Conservation (phyloP, 106 monocot genomes). For the Dioscorea zingiberensis region DNA sequence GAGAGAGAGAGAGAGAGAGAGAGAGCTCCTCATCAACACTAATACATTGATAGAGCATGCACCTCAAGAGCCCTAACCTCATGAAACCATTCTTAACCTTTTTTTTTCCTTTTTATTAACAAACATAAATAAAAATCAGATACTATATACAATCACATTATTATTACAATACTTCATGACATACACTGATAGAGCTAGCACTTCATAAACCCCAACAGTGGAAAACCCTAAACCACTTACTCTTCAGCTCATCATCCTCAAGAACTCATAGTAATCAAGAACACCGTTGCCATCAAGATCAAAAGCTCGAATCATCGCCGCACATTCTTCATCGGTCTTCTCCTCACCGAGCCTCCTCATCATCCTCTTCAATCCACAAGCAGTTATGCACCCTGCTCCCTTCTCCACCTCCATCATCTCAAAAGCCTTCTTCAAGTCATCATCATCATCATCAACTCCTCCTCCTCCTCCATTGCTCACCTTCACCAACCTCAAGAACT, state of each 20-base stretch:
- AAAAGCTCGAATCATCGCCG: conserved; percentile 37
- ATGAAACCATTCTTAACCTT: too few relatives aligned
- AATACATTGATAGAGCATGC: too few relatives aligned
- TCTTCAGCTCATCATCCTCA: conserved; percentile 32
- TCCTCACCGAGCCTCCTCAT: conserved; percentile 30
- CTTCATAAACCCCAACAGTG: too few relatives aligned
- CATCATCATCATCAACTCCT: conserved; percentile 3
- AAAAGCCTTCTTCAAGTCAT: conserved; percentile 34
- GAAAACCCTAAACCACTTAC: too few relatives aligned
- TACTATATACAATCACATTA: too few relatives aligned
- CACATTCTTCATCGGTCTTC: conserved; percentile 31
- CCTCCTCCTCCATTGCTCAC: not conserved
- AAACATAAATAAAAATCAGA: too few relatives aligned
- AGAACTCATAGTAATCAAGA: conserved; percentile 31
- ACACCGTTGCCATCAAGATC: conserved; percentile 49
- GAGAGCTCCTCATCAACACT: too few relatives aligned
- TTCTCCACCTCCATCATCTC: conserved; percentile 32
- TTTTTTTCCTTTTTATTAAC: too few relatives aligned
- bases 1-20: too few relatives aligned
- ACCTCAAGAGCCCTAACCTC: too few relatives aligned
- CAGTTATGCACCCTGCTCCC: conserved; percentile 26
- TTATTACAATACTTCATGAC: too few relatives aligned
- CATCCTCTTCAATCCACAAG: conserved; percentile 20
- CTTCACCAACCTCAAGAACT: conserved; percentile 32
- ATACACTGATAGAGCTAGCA: too few relatives aligned